These are phyloP conservation scores for Jamesozyma jinghongensis DNA, from an alignment of 805 yeast species.

Conservation along the genomic window DNA sequence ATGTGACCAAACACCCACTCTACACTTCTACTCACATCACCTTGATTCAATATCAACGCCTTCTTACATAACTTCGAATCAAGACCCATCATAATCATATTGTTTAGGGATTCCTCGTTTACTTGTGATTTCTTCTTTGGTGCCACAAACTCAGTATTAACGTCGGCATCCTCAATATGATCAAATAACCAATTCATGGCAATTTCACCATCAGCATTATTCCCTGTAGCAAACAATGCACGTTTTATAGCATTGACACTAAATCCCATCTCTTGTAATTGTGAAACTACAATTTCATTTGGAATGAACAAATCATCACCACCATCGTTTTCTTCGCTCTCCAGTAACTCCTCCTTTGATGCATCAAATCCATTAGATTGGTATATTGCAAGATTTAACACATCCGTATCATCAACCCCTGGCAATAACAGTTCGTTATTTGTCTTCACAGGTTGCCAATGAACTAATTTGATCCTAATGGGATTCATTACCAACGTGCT, in stretches of 20 bases:
- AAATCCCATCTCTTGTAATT: conserved; percentile 81
- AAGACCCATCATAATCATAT: conserved; percentile 63
- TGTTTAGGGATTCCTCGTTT: conserved; percentile 22
- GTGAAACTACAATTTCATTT: conserved; percentile 43
- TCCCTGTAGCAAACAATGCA: conserved; percentile 69
- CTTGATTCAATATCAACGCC: conserved; percentile 52
- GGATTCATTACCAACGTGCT: conserved; percentile 61
- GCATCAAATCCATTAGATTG: conserved; percentile 33
- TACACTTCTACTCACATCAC: conserved; percentile 66
- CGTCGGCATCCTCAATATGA: conserved; percentile 76
- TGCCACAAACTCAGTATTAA: conserved; percentile 52
- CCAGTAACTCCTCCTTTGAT: conserved; percentile 17
- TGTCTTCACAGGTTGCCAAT: conserved; percentile 84
- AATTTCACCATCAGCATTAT: conserved; percentile 42
- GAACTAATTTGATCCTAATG: conserved; percentile 65
- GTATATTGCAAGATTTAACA: conserved; percentile 38
- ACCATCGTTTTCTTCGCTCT: conserved; percentile 10
- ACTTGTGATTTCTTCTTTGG: conserved; percentile 12
- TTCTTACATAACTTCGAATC: conserved; percentile 52
- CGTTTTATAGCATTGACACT: conserved; percentile 52
- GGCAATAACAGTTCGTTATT: conserved; percentile 59
- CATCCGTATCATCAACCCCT: conserved; percentile 22
- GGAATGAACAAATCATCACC: conserved; percentile 38
- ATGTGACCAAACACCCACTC: conserved; percentile 88
- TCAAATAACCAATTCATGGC: conserved; percentile 89